phyloP scores from a whole-genome alignment of 2,329 filamentous ascomycete species.

The Nemania sp. region DNA sequence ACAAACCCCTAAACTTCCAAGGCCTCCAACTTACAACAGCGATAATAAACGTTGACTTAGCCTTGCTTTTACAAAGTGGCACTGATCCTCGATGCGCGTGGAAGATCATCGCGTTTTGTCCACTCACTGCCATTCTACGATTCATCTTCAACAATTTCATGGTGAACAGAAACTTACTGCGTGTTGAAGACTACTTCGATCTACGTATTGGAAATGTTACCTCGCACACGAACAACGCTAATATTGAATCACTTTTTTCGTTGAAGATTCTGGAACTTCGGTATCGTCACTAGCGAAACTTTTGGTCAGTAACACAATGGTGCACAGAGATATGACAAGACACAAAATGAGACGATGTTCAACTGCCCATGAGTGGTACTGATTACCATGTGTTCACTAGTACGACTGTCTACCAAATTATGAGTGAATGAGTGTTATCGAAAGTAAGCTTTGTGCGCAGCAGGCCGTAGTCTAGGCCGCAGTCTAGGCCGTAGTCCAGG shows the following conservation, averaged over 20 bases:
- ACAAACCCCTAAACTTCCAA: no score
- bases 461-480: no score
- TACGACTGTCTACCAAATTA: conserved; percentile 20
- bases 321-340: not conserved
- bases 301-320: not conserved
- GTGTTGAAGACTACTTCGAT: not conserved
- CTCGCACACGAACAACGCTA: not conserved
- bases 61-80: no score
- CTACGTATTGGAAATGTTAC: no score
- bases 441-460: conserved; percentile 14
- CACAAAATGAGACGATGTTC: conserved; percentile 12
- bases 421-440: conserved; percentile 20
- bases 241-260: not conserved
- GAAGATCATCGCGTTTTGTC: no score
- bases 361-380: not conserved
- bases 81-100: no score
- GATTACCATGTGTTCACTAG: conserved; percentile 3
- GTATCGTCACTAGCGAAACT: not conserved
- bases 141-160: not conserved
- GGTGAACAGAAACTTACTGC: not conserved
- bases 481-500: no score
- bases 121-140: no score
- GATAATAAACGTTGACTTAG: no score
- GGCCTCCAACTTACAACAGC: no score
- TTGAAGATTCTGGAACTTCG: not conserved